Percentiles rank a stretch among this genome's conserved stretches.
These are phyloP conservation scores for Cladosporium velox DNA, from an alignment of 2,329 filamentous ascomycete species.

Conservation along the genomic window DNA sequence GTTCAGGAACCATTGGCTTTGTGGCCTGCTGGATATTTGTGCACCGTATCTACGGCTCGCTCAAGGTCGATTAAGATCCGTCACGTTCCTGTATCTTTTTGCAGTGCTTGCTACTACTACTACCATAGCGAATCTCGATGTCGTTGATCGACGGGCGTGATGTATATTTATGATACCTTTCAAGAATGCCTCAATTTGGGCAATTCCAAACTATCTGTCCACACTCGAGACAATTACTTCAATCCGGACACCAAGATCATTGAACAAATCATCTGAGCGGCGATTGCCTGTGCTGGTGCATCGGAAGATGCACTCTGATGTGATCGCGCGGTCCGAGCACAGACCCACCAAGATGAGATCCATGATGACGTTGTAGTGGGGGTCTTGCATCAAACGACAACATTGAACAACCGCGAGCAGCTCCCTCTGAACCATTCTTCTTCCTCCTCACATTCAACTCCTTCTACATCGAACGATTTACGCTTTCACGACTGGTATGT, in stretches of 20 bases:
- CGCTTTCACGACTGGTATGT: constrained; percentile 11
- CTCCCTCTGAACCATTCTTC: constrained; percentile 1
- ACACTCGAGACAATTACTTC: background rate
- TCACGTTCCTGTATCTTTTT: background rate
- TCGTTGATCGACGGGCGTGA: background rate
- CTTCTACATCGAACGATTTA: background rate
- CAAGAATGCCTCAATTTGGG: background rate
- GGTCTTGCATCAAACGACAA: constrained; percentile 10
- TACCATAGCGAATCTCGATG: constrained; percentile 1
- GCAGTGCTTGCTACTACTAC: background rate
- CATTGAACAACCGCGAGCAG: background rate
- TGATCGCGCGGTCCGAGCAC: constrained; percentile 1
- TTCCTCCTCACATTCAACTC: constrained; percentile 5
- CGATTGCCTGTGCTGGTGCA: too few species aligned
- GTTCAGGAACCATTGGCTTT: constrained; percentile 81
- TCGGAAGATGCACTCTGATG: constrained; percentile 3
- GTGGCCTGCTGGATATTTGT: constrained; percentile 94
- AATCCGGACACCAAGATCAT: too few species aligned
- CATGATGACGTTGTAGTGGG: constrained; percentile 13
- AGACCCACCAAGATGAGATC: constrained; percentile 5
- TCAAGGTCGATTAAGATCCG: constrained; percentile 76
- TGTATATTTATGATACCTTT: constrained; percentile 4
- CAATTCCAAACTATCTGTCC: background rate
- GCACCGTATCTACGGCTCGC: constrained; percentile 91
- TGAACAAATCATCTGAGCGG: too few species aligned